Evolutionary conservation across 371 early-diverging fungal genomes (phyloP), one percentile per base, ranked within the genome.

Genomic region (Mortierella sp.): DNA sequence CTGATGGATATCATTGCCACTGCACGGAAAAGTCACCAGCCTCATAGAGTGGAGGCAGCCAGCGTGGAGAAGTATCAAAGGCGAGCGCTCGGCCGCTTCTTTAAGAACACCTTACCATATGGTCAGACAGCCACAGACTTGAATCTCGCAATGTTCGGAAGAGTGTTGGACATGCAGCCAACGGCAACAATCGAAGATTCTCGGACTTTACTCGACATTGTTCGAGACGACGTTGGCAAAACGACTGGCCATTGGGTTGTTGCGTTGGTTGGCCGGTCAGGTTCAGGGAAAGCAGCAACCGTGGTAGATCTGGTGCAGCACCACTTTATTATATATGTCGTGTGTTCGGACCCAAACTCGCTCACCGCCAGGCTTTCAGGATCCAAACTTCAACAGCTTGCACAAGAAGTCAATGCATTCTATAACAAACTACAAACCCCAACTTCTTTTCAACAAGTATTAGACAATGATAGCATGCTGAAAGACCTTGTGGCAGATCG

Each of bases 261-360:
- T 28, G 54, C 81, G 20, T 40, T 75, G 58, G 64, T 75, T 47
- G 73, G 51, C 52, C 72, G 57, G 35, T 72, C 81, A 20, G 81
- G 73, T 0, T 71, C 73, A 12, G 73, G 81, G 37, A 81, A 81
- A 63, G 75, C 72, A 24, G 73, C 73, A 24, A 69, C 68, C 3
- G 73, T 72, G 60, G 52, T 75, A 6, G 64, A 75, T 18, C 60
- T 72, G 59, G 72, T 73, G 47, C 72, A 30, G 39, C 40, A 24
- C 16, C 76, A 81, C 72, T 81, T 72, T 62, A 70, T 72, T 58
- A 55, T 4, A 39, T 39, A 39, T 39, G 39, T 39, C n/a, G n/a
- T 75, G 20, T 72, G 81, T 52, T 60, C 16, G 5, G 47, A 58
- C 49, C 10, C 49, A 12, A 4, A 49, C 49, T 49, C 49, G 14